Evolutionary conservation across 768 basidiomycete genomes (phyloP).

Genomic region (Coprinopsis sp.): DNA sequence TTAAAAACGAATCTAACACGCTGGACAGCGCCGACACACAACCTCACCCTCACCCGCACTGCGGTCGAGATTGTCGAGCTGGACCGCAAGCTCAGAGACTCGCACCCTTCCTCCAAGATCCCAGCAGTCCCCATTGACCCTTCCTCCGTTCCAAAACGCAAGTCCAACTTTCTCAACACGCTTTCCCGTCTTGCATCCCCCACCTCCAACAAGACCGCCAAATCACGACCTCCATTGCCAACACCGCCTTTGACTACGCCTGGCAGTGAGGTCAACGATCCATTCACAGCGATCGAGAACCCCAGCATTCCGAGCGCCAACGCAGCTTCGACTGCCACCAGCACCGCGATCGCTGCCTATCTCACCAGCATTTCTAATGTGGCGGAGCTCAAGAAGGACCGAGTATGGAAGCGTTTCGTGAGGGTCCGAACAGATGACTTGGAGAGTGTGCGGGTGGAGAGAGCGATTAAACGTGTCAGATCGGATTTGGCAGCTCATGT

Average conservation of each 20-base stretch:
- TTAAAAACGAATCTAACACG: background rate
- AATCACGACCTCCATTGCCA: constrained; percentile 30
- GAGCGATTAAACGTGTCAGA: constrained; percentile 82
- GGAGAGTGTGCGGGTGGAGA: constrained; percentile 80
- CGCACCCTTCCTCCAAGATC: constrained; percentile 50
- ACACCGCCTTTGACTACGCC: constrained; percentile 47
- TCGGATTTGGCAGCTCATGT: constrained; percentile 79
- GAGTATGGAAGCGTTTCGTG: constrained; percentile 83
- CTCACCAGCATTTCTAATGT: constrained; percentile 76
- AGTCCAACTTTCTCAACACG: constrained; percentile 82
- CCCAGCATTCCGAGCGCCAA: constrained; percentile 19
- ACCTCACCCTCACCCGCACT: constrained; percentile 80
- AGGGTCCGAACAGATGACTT: constrained; percentile 83
- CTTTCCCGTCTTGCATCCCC: constrained; percentile 81
- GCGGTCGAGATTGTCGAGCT: constrained; percentile 75
- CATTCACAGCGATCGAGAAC: constrained; percentile 43
- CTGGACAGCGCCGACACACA: constrained; percentile 80
- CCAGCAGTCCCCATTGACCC: constrained; percentile 62
- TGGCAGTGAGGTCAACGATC: constrained; percentile 54
- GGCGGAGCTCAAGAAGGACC: constrained; percentile 52
- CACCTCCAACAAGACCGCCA: constrained; percentile 45
- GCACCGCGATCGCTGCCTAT: constrained; percentile 71
- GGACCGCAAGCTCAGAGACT: constrained; percentile 73
- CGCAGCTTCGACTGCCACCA: constrained; percentile 40
- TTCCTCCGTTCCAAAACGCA: constrained; percentile 61